phyloP scores from a whole-genome alignment of 2,329 filamentous ascomycete species.

The Scedosporium apiospermum region DNA sequence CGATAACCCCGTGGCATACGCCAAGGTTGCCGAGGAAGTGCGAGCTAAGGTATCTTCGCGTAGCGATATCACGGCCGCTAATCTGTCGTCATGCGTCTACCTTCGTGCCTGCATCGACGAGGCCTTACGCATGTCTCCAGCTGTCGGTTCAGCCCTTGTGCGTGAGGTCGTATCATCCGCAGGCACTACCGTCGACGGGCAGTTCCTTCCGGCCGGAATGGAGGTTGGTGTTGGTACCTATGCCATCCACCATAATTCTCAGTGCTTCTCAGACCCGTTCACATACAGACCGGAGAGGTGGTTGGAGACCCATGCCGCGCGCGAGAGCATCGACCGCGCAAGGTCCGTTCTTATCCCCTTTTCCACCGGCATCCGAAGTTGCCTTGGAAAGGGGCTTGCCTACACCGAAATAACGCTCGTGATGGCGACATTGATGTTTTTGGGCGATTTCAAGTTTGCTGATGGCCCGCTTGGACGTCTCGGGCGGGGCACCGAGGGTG shows the following conservation, averaged over 20 bases:
- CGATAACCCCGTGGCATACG: constrained; percentile 19
- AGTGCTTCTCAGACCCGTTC: constrained; percentile 10
- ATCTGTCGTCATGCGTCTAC: no score
- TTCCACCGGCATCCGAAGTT: not conserved
- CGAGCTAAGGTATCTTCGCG: constrained; percentile 18
- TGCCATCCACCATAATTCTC: constrained; percentile 9
- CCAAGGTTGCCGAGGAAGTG: constrained; percentile 20
- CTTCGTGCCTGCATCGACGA: no score
- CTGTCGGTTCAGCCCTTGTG: not conserved
- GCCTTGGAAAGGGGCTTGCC: not conserved
- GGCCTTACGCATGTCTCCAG: no score
- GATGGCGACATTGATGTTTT: not conserved
- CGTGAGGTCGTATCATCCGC: constrained; percentile 2
- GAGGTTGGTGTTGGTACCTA: constrained; percentile 11
- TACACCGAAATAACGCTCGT: not conserved
- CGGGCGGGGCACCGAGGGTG: no score
- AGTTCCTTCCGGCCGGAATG: constrained; percentile 7
- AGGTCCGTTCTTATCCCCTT: not conserved
- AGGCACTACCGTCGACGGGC: constrained; percentile 7
- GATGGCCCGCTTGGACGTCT: no score
- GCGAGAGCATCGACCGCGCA: not conserved
- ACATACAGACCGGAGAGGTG: not conserved
- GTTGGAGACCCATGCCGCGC: not conserved
- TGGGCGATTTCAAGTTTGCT: no score
- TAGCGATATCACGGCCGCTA: constrained; percentile 8